These are phyloP conservation scores for Sporodiniella umbellata DNA, from an alignment of 371 early-diverging fungal species.

Conservation along the genomic window DNA sequence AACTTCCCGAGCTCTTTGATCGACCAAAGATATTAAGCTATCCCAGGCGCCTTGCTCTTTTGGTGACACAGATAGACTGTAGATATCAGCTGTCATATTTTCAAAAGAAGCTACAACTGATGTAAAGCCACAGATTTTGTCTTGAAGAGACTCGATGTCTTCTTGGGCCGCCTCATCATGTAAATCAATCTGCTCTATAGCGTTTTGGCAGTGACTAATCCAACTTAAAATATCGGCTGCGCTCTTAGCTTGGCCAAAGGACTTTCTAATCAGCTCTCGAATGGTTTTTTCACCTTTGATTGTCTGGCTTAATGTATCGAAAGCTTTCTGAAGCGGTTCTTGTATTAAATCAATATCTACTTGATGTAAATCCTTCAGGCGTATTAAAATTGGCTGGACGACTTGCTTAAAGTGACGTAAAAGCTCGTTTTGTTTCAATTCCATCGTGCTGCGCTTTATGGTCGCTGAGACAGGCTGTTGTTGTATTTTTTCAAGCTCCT, in stretches of 20 bases:
- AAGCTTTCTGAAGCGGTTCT: background rate
- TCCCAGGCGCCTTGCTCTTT: background rate
- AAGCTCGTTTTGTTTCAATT: background rate
- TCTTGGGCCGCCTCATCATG: conserved; percentile 5
- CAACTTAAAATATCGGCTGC: conserved; percentile 30
- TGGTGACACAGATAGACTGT: too few species aligned
- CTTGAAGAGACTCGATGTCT: conserved; percentile 24
- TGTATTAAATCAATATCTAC: background rate
- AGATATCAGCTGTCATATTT: conserved; percentile 11
- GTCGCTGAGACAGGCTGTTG: background rate
- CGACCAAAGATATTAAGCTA: background rate
- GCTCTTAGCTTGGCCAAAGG: conserved; percentile 30
- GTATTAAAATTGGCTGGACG: background rate
- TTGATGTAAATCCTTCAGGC: background rate
- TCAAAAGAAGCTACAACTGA: conserved; percentile 24
- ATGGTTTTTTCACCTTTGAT: background rate
- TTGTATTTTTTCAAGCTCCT: background rate
- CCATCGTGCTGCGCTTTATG: background rate
- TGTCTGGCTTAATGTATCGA: background rate
- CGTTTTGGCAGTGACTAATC: conserved; percentile 30
- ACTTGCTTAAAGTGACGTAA: background rate
- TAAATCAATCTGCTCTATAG: conserved; percentile 18
- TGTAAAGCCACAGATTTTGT: conserved; percentile 28
- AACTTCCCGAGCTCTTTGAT: conserved; percentile 5
- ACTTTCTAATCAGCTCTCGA: conserved; percentile 22